Evolutionary conservation across 225 moss, liverwort and hornwort genomes (phyloP).

Genomic region (Marchantia paleacea): DNA sequence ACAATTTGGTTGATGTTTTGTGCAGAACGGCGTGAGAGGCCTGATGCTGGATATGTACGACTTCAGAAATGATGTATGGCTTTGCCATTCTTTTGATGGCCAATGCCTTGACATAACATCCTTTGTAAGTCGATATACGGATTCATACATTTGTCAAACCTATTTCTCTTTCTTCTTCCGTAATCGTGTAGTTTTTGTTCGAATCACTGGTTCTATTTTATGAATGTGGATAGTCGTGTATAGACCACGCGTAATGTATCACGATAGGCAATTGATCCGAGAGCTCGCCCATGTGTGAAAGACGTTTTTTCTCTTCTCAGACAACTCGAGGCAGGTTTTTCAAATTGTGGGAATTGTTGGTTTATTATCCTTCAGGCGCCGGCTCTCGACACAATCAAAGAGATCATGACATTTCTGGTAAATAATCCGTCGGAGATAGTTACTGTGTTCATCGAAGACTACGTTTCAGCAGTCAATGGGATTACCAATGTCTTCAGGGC

Average conservation of each 20-base stretch:
- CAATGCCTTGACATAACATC: slow-evolving; percentile 69
- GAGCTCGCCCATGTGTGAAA: neutral
- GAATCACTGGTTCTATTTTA: neutral
- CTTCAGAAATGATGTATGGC: slow-evolving; percentile 76
- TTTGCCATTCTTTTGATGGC: slow-evolving; percentile 73
- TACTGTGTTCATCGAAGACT: slow-evolving; percentile 88
- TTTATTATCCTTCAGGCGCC: slow-evolving; percentile 57
- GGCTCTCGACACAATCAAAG: slow-evolving; percentile 56
- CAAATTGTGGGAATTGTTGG: slow-evolving; percentile 4
- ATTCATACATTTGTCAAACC: neutral
- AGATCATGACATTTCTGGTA: slow-evolving; percentile 60
- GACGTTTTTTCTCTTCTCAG: neutral
- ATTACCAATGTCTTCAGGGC: slow-evolving; percentile 53
- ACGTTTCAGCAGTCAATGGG: slow-evolving; percentile 53
- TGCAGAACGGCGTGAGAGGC: slow-evolving; percentile 85
- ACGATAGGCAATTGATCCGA: no score
- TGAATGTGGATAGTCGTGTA: neutral
- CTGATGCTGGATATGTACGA: slow-evolving; percentile 88
- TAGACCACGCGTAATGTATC: no score
- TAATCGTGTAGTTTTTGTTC: slow-evolving; percentile 7
- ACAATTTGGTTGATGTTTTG: neutral
- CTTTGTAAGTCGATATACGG: slow-evolving; percentile 56
- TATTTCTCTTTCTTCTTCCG: neutral
- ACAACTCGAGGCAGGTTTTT: neutral
- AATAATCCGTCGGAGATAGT: slow-evolving; percentile 68